A percentile compares a stretch with the other conserved stretches of the same genome.
phyloP scores from a whole-genome alignment of 805 yeast species.

The Saitoella complicata region DNA sequence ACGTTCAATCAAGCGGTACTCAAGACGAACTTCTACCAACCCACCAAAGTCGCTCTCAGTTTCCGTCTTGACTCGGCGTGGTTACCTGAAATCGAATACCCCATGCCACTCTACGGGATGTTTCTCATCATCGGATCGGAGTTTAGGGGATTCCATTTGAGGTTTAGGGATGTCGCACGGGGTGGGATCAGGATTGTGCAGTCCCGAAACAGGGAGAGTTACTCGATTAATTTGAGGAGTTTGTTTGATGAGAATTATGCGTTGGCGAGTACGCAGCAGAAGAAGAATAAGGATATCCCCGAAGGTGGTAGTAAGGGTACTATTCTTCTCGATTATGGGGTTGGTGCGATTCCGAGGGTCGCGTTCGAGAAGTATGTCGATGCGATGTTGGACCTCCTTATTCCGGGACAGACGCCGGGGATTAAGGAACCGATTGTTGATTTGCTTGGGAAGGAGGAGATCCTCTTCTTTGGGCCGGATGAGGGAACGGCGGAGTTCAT shows the following conservation, averaged over 20 bases:
- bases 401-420: constrained; percentile 55
- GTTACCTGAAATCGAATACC: constrained; percentile 74
- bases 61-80: constrained; percentile 79
- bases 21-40: constrained; percentile 85
- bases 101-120: constrained; percentile 86
- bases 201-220: constrained; percentile 72
- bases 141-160: constrained; percentile 91
- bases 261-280: constrained; percentile 88
- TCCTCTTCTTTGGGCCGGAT: constrained; percentile 96
- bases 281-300: constrained; percentile 94
- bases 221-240: constrained; percentile 66
- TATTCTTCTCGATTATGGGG: constrained; percentile 52
- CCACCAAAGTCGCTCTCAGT: constrained; percentile 87
- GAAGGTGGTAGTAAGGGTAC: constrained; percentile 99
- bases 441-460: constrained; percentile 68
- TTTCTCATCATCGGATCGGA: constrained; percentile 92
- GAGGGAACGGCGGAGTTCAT: constrained; percentile 94
- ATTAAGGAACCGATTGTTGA: constrained; percentile 74
- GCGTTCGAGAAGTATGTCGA: constrained; percentile 90
- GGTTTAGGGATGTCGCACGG: constrained; percentile 93
- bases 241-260: constrained; percentile 94
- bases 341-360: constrained; percentile 63
- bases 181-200: constrained; percentile 96
- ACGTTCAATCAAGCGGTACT: constrained; percentile 72
- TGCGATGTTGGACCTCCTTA: constrained; percentile 68